phyloP scores from a whole-genome alignment of 768 basidiomycete genomes.

The Hebeloma cylindrosporum region DNA sequence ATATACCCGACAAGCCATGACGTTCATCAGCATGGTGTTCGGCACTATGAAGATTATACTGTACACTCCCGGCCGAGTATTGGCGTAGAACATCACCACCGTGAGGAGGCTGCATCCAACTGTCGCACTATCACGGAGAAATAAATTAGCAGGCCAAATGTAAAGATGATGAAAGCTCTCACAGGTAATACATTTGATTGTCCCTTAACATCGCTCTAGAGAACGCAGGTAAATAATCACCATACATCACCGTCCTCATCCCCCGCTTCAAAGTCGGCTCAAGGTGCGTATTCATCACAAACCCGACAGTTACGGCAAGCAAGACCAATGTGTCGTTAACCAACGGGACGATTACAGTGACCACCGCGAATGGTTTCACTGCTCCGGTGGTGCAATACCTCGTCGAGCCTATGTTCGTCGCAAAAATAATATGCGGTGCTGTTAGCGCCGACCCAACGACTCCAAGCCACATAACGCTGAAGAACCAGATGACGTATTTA shows the following conservation, averaged over 20 bases:
- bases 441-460: conserved; percentile 25
- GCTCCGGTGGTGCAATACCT: conserved; percentile 23
- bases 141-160: not conserved
- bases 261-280: conserved; percentile 7
- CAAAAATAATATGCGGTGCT: conserved; percentile 21
- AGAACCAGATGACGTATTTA: conserved; percentile 17
- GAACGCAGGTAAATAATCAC: conserved; percentile 25
- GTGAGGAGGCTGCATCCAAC: conserved; percentile 6
- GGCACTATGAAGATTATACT: conserved; percentile 6
- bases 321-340: conserved; percentile 33
- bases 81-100: conserved; percentile 2
- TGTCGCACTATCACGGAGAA: not conserved
- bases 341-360: conserved; percentile 19
- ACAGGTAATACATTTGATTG: conserved; percentile 14
- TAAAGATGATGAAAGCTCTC: not conserved
- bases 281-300: conserved; percentile 17
- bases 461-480: conserved; percentile 30
- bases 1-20: conserved; percentile 14
- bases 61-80: conserved; percentile 3
- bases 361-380: conserved; percentile 15
- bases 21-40: conserved; percentile 14
- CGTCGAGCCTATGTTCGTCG: conserved; percentile 19
- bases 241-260: conserved; percentile 17
- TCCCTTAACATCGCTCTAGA: conserved; percentile 21
- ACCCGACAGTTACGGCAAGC: conserved; percentile 29